Conservation (phyloP, 1,284 basidiomycete genomes). For the Peniophora sp. region DNA sequence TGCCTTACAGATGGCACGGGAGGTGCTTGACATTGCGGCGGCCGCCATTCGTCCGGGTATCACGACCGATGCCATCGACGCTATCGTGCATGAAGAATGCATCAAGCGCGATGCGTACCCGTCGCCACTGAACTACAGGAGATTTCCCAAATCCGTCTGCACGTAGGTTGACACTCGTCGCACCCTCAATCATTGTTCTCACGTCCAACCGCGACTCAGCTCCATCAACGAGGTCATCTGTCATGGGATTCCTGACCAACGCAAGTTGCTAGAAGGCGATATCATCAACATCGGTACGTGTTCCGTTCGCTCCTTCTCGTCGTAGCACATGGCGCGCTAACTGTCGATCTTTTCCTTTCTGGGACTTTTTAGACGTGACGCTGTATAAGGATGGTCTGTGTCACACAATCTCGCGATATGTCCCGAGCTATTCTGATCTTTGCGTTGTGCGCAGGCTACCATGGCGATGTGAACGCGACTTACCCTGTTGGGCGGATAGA, state of each 20-base stretch:
- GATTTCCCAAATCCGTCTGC: slow-evolving; percentile 95
- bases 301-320: not conserved
- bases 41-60: slow-evolving; percentile 82
- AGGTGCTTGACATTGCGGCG: slow-evolving; percentile 89
- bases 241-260: slow-evolving; percentile 90
- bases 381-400: slow-evolving; percentile 61
- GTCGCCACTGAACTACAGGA: slow-evolving; percentile 88
- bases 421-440: slow-evolving; percentile 3
- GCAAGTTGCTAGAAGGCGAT: slow-evolving; percentile 83
- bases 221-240: slow-evolving; percentile 96
- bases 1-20: slow-evolving; percentile 65
- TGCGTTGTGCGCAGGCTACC: slow-evolving; percentile 51
- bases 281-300: slow-evolving; percentile 82
- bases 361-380: slow-evolving; percentile 40
- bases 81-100: slow-evolving; percentile 89
- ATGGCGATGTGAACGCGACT: slow-evolving; percentile 86
- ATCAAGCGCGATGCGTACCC: slow-evolving; percentile 93
- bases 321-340: not conserved
- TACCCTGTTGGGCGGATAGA: slow-evolving; percentile 86
- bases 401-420: not conserved
- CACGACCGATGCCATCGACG: slow-evolving; percentile 93
- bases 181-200: slow-evolving; percentile 2
- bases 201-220: slow-evolving; percentile 27
- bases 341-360: slow-evolving; percentile 2
- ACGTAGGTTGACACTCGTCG: slow-evolving; percentile 48